phyloP scores from a whole-genome alignment of 2,329 filamentous ascomycete genomes.

The Hymenoscyphus infarciens region DNA sequence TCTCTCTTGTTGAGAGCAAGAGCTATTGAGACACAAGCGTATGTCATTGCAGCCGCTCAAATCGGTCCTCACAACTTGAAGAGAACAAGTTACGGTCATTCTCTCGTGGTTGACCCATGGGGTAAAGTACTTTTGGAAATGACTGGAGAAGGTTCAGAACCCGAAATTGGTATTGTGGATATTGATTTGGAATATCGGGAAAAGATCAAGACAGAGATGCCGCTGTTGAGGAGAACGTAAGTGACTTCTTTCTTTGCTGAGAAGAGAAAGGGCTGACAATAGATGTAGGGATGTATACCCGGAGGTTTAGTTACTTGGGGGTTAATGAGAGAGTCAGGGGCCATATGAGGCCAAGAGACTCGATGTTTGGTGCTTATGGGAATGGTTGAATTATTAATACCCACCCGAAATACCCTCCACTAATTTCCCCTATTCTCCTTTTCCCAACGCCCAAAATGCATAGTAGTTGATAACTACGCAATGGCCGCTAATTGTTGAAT shows the following conservation, averaged over 20 bases:
- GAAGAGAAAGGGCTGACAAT: constrained; percentile 2
- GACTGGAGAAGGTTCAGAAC: constrained; percentile 45
- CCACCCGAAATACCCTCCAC: constrained; percentile 2
- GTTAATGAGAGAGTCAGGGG: neutral
- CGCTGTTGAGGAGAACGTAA: constrained; percentile 48
- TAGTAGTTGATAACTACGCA: constrained; percentile 33
- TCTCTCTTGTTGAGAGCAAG: constrained; percentile 71
- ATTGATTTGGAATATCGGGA: constrained; percentile 50
- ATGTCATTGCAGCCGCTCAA: constrained; percentile 83
- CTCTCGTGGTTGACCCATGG: constrained; percentile 85
- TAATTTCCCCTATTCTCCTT: constrained; percentile 8
- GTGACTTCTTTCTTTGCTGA: constrained; percentile 11
- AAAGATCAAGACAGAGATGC: constrained; percentile 53
- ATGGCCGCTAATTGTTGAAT: constrained; percentile 29
- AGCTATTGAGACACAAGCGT: constrained; percentile 86
- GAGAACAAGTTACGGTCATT: constrained; percentile 79
- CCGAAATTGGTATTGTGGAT: constrained; percentile 48
- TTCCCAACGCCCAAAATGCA: constrained; percentile 26
- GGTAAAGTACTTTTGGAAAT: constrained; percentile 68
- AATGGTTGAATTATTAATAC: constrained; percentile 4
- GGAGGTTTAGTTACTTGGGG: constrained; percentile 9
- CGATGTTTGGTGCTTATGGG: constrained; percentile 13
- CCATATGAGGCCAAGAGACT: neutral
- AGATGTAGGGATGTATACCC: constrained; percentile 27
- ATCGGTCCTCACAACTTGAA: constrained; percentile 70